phyloP scores from a whole-genome alignment of 2,329 filamentous ascomycete species.

The Capronia americana region DNA sequence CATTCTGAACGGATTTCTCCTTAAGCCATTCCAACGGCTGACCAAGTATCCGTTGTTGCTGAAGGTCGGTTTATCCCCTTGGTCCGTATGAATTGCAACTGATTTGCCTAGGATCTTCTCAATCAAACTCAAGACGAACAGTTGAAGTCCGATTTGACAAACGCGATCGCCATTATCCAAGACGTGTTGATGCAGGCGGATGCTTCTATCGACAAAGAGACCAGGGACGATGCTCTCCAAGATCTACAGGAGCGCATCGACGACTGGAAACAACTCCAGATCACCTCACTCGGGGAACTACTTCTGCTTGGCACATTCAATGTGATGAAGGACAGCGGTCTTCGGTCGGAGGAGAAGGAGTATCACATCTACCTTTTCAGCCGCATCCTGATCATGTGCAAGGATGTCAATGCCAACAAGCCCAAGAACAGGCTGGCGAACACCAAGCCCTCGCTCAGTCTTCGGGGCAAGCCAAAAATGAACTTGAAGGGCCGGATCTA shows the following conservation, averaged over 20 bases:
- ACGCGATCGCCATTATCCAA: slow-evolving; percentile 81
- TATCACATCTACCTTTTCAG: slow-evolving; percentile 99
- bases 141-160: slow-evolving; percentile 72
- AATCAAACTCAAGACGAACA: slow-evolving; percentile 80
- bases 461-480: slow-evolving; percentile 75
- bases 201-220: slow-evolving; percentile 85
- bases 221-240: slow-evolving; percentile 80
- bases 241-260: slow-evolving; percentile 85
- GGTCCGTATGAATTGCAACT: slow-evolving; percentile 10
- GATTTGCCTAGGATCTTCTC: slow-evolving; percentile 70
- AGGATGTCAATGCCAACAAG: slow-evolving; percentile 88
- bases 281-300: slow-evolving; percentile 89
- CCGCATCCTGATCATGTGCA: slow-evolving; percentile 93
- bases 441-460: slow-evolving; percentile 72
- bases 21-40: slow-evolving; percentile 95
- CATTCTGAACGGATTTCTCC: slow-evolving; percentile 85
- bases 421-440: slow-evolving; percentile 68
- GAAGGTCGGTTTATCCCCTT: slow-evolving; percentile 63
- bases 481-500: slow-evolving; percentile 97
- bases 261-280: slow-evolving; percentile 93
- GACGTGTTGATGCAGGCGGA: slow-evolving; percentile 84
- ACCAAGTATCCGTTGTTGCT: slow-evolving; percentile 93
- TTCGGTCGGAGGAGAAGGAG: slow-evolving; percentile 55
- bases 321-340: slow-evolving; percentile 73
- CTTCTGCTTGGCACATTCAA: slow-evolving; percentile 89